Conservation (phyloP, 495 filamentous ascomycete species). For the Letharia lupina region DNA sequence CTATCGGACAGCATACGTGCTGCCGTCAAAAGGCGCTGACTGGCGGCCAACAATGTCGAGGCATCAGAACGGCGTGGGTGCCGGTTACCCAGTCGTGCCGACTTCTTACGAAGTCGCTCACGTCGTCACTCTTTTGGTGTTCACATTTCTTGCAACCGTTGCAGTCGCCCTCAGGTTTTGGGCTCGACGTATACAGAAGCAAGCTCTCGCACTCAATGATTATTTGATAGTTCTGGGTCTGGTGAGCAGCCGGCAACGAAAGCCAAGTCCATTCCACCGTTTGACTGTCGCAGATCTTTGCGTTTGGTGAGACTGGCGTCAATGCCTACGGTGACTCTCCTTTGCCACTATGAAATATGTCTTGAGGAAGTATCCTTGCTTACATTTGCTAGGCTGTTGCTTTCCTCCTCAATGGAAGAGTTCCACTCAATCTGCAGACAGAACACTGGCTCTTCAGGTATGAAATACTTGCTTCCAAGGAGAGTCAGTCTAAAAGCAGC, state of each 20-base stretch:
- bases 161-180: conserved; percentile 15
- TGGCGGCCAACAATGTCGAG: too few relatives aligned
- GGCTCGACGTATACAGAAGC: conserved; percentile 19
- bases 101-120: conserved; percentile 4
- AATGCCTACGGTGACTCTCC: too few relatives aligned
- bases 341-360: too few relatives aligned
- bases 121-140: conserved; percentile 9
- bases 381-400: conserved; percentile 11
- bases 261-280: too few relatives aligned
- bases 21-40: too few relatives aligned
- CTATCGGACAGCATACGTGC: too few relatives aligned
- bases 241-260: not conserved
- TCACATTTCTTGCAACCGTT: conserved; percentile 14
- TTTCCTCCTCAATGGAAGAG: not conserved
- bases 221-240: conserved; percentile 16
- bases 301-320: too few relatives aligned
- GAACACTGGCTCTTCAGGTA: conserved; percentile 6
- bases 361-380: not conserved
- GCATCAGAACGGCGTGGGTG: too few relatives aligned
- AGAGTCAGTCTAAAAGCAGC: too few relatives aligned
- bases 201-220: conserved; percentile 11
- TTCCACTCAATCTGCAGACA: too few relatives aligned
- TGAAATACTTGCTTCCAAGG: not conserved
- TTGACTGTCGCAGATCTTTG: too few relatives aligned
- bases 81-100: too few relatives aligned